These are phyloP conservation scores for Nissolia schottii DNA, from an alignment of 306 rosid species.

Conservation along the genomic window DNA sequence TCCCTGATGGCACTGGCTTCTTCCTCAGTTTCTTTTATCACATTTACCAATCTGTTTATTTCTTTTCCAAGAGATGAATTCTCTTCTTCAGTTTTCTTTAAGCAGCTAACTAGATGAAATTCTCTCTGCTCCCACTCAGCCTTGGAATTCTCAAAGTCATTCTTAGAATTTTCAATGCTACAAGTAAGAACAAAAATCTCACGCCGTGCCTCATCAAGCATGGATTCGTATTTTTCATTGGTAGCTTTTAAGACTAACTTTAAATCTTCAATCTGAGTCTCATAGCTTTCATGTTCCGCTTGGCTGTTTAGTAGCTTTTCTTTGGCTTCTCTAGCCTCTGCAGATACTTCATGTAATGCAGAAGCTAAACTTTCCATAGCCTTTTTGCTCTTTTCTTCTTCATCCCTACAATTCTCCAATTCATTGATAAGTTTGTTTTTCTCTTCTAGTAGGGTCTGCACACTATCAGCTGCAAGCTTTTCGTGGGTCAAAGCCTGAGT, in stretches of 20 bases:
- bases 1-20: slow-evolving; percentile 59
- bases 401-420: slow-evolving; percentile 70
- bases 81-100: slow-evolving; percentile 63
- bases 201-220: slow-evolving; percentile 65
- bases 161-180: slow-evolving; percentile 52
- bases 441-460: slow-evolving; percentile 83
- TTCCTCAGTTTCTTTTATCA: slow-evolving; percentile 72
- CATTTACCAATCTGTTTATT: slow-evolving; percentile 55
- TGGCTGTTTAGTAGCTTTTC: slow-evolving; percentile 53
- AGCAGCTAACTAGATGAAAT: slow-evolving; percentile 55
- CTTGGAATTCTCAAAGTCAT: slow-evolving; percentile 49
- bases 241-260: slow-evolving; percentile 74
- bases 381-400: slow-evolving; percentile 92
- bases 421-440: slow-evolving; percentile 71
- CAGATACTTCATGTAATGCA: slow-evolving; percentile 85
- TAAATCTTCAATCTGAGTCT: slow-evolving; percentile 70
- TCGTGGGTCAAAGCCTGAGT: slow-evolving; percentile 71
- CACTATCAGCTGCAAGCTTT: slow-evolving; percentile 87
- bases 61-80: slow-evolving; percentile 58
- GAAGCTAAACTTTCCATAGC: slow-evolving; percentile 99
- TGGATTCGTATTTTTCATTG: slow-evolving; percentile 62
- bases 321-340: slow-evolving; percentile 83
- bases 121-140: slow-evolving; percentile 82
- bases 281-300: slow-evolving; percentile 53
- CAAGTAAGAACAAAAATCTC: slow-evolving; percentile 58